phyloP scores from a whole-genome alignment of 192 early-diverging fungal genomes.

The Oehlia diaphana region DNA sequence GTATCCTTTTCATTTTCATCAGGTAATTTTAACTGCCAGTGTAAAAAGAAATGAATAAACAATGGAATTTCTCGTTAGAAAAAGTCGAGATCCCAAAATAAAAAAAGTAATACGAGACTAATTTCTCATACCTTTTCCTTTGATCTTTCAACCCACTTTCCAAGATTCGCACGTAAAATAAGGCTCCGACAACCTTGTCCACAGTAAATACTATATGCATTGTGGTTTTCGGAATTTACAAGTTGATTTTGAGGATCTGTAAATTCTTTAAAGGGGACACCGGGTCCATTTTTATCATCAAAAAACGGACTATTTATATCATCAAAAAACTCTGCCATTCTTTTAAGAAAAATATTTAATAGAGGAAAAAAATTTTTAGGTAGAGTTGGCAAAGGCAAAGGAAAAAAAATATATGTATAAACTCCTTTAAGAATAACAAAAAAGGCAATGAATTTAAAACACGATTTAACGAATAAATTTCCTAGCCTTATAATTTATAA shows the following conservation, averaged over 20 bases:
- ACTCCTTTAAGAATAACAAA: too few species aligned
- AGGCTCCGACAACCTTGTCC: constrained; percentile 39
- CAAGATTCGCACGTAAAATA: constrained; percentile 45
- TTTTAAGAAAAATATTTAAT: neutral
- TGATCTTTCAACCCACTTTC: constrained; percentile 44
- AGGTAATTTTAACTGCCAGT: neutral
- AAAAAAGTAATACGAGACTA: neutral
- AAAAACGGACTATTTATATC: too few species aligned
- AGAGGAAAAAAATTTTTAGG: too few species aligned
- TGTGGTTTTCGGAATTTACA: constrained; percentile 18
- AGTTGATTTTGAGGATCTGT: constrained; percentile 10
- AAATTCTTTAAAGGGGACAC: constrained; percentile 1
- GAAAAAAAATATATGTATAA: too few species aligned
- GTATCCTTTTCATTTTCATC: neutral
- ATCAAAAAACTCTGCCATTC: neutral
- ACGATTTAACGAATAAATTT: too few species aligned
- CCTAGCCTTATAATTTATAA: too few species aligned
- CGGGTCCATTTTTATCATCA: too few species aligned
- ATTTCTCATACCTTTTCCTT: constrained; percentile 36
- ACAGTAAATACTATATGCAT: constrained; percentile 52
- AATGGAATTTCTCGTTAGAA: constrained; percentile 8
- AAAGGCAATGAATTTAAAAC: too few species aligned
- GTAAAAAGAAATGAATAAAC: constrained; percentile 6
- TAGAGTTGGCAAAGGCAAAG: too few species aligned
- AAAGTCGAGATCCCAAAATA: neutral